Base-by-base conservation (phyloP, 1,139 yeast species). In the Debaryomyces nepalensis region DNA sequence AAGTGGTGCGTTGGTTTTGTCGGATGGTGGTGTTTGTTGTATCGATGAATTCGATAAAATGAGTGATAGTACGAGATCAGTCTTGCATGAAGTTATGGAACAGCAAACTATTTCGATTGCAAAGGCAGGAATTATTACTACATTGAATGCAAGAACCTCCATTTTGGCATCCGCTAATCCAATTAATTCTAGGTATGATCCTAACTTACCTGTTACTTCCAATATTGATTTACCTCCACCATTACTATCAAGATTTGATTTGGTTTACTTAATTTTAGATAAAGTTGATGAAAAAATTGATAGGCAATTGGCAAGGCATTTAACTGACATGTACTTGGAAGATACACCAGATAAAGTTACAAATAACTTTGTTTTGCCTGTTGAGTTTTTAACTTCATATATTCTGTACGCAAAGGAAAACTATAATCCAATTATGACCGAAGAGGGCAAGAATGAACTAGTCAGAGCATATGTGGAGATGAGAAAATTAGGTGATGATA, bases 21-120 rank as follows among this genome's bases (percentile, higher is more conserved):
- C 97, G 5, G 99, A 93, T 66, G 99, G 99, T 44, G 99, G 99
- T 70, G 84, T 93, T 41, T 93, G 99, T 71, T 95, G 99, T 68
- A 93, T 93, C 62, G 99, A 93, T 71, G 99, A 93, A 70, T 93
- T 93, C 59, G 99, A 93, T 68, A 93, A 93, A 65, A 93, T 93
- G 99, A 80, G 85, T 46, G 99, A 93, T 55, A 70, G 96, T 2
- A 93, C 99, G 0, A 75, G 99, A 57, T 89, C 97, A 2, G 98
- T 93, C 11, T 72, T 93, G 45, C 99, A 93, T 64, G 99, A 93
- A 75, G 99, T 95, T 16, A 93, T 93, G 99, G 99, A 93, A 72
- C 99, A 93, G 64, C 99, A 93, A 64, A 93, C 99, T 0, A 93
- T 93, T 34, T 90, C 98, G 9, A 89, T 93, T 55, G 99, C 99